Evolutionary conservation across 163 green algal genomes (phyloP), one percentile per base, ranked within the genome.

Genomic region (Coccomyxa subellipsoidea): DNA sequence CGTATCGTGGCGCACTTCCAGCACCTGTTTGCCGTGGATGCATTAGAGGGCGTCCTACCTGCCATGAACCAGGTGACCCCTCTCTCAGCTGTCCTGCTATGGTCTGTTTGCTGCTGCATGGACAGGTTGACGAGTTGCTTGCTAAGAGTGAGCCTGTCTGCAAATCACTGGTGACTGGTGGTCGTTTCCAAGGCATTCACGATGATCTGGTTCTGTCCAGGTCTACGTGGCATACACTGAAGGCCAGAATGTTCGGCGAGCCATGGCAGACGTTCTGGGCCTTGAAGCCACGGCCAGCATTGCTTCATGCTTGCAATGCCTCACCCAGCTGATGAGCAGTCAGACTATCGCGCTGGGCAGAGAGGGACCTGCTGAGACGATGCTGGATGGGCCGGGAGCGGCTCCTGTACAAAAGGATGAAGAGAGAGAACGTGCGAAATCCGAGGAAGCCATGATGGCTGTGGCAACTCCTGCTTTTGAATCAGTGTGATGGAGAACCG

Each of bases 181-280:
- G n/a, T n/a, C n/a, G n/a, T n/a, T n/a, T n/a, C n/a, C n/a, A n/a
- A n/a, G n/a, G n/a, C n/a, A n/a, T n/a, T n/a, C n/a, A n/a, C n/a
- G n/a, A n/a, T n/a, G n/a, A n/a, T n/a, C n/a, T n/a, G n/a, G 47
- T 59, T 59, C 15, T 18, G 3, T 59, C 15, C 47, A 90, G 80
- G 78, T 94, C 40, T 94, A 94, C 85, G 85, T 93, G 54, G 84
- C 85, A 7, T 78, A 91, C 39, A 86, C 71, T 21, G 91, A 95
- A 84, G 86, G 84, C 39, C 72, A 80, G 31, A 96, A 94, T 82
- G 92, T 94, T 40, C 69, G 87, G 39, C 78, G 84, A 0, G 79
- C 79, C 23, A 70, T 95, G 40, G 79, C 78, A 32, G 77, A 69
- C n/a, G 35, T 89, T 70, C 83, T 95, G 85, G 86, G 84, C 25